Percentiles rank a stretch among this genome's conserved stretches.
These are phyloP conservation scores for Pyricularia grisea DNA, from an alignment of 2,329 filamentous ascomycete genomes.

Conservation along the genomic window DNA sequence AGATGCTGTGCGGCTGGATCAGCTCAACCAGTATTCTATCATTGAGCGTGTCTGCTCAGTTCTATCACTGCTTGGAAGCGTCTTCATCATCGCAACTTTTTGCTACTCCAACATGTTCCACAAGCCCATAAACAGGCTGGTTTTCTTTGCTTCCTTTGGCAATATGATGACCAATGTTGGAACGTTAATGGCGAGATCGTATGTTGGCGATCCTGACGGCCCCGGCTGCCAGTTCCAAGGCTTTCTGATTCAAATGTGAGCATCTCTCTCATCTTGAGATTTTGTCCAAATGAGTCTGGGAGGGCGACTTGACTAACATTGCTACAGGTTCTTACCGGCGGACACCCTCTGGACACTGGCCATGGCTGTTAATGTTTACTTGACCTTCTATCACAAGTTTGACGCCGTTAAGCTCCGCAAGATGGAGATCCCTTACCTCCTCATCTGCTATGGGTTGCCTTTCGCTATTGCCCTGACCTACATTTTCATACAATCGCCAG, in stretches of 20 bases:
- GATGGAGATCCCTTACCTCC: slow-evolving; percentile 63
- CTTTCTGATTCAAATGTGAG: slow-evolving; percentile 75
- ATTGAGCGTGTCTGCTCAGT: slow-evolving; percentile 62
- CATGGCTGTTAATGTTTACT: slow-evolving; percentile 77
- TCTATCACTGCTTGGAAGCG: slow-evolving; percentile 60
- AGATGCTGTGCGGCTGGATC: slow-evolving; percentile 11
- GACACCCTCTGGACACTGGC: slow-evolving; percentile 70
- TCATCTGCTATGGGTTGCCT: slow-evolving; percentile 64
- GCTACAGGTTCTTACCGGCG: slow-evolving; percentile 66
- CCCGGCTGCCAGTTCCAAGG: slow-evolving; percentile 63
- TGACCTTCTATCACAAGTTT: slow-evolving; percentile 71
- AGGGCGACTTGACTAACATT: slow-evolving; percentile 7
- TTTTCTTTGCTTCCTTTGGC: slow-evolving; percentile 76
- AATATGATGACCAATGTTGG: slow-evolving; percentile 72
- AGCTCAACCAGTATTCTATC: slow-evolving; percentile 45
- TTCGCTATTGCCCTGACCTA: slow-evolving; percentile 59
- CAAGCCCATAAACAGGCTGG: slow-evolving; percentile 78
- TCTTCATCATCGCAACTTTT: slow-evolving; percentile 67
- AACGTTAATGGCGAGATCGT: slow-evolving; percentile 61
- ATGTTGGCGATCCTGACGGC: slow-evolving; percentile 35
- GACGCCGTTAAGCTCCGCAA: slow-evolving; percentile 52
- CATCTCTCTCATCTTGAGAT: slow-evolving; percentile 4
- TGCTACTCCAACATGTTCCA: slow-evolving; percentile 59
- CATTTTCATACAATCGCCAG: slow-evolving; percentile 49
- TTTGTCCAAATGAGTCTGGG: not conserved